A percentile compares a stretch with the other conserved stretches of the same genome.
phyloP scores from a whole-genome alignment of 2,329 filamentous ascomycete species.

The Cordyceps cicadae region DNA sequence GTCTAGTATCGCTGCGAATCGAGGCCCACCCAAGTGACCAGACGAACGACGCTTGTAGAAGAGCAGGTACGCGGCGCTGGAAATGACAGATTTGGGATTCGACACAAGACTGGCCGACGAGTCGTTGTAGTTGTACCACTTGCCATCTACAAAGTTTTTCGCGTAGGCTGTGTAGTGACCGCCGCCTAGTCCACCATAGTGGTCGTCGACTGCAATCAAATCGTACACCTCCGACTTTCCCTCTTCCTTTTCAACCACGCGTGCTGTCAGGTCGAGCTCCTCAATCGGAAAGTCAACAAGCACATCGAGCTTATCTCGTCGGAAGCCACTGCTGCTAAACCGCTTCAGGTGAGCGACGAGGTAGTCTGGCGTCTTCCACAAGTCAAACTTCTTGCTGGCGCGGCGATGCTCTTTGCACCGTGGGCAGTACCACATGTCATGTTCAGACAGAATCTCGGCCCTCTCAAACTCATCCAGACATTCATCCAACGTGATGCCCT shows the following conservation, averaged over 20 bases:
- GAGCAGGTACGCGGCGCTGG: constrained; percentile 76
- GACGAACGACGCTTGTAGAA: constrained; percentile 88
- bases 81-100: constrained; percentile 57
- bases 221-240: constrained; percentile 84
- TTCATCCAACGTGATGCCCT: constrained; percentile 77
- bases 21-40: constrained; percentile 67
- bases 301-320: constrained; percentile 86
- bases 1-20: constrained; percentile 62
- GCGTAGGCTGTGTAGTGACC: constrained; percentile 95
- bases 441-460: constrained; percentile 85
- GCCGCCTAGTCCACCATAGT: constrained; percentile 86
- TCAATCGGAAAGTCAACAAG: constrained; percentile 87
- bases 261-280: constrained; percentile 70
- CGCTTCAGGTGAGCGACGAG: constrained; percentile 92
- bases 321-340: constrained; percentile 75
- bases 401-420: constrained; percentile 89
- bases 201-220: constrained; percentile 90
- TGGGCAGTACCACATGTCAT: constrained; percentile 96
- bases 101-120: constrained; percentile 58
- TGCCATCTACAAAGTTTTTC: constrained; percentile 78
- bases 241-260: constrained; percentile 71
- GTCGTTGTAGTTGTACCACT: constrained; percentile 98
- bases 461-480: constrained; percentile 93
- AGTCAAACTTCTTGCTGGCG: constrained; percentile 91
- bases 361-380: constrained; percentile 95